These are phyloP conservation scores for Penicillium diatomitis DNA, from an alignment of 495 filamentous ascomycete species.

Conservation along the genomic window DNA sequence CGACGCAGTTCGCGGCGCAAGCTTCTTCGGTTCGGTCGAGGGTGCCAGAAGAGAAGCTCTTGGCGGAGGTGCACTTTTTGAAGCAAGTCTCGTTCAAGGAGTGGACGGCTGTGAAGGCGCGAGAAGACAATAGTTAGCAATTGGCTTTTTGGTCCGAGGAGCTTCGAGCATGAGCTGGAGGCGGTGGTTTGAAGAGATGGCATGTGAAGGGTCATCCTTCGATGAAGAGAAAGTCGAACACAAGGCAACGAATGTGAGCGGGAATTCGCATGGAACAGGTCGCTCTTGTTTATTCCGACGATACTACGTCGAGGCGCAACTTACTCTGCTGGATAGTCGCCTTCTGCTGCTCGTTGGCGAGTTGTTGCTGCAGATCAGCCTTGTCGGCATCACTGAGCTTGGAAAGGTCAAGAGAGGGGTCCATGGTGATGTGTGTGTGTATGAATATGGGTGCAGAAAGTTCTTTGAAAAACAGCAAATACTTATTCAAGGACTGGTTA, in stretches of 20 bases:
- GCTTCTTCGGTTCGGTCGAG: conserved; percentile 68
- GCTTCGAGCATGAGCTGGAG: too few relatives aligned
- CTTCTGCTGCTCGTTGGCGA: conserved; percentile 75
- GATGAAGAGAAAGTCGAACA: too few relatives aligned
- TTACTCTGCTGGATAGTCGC: conserved; percentile 68
- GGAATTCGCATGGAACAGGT: too few relatives aligned
- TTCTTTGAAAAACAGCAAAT: background rate
- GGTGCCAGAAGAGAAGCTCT: conserved; percentile 47
- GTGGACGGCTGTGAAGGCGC: conserved; percentile 56
- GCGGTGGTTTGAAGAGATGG: too few relatives aligned
- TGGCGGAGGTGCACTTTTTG: conserved; percentile 74
- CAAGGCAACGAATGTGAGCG: too few relatives aligned
- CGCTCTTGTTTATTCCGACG: too few relatives aligned
- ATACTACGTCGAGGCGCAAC: conserved; percentile 15
- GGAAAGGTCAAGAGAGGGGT: conserved; percentile 47
- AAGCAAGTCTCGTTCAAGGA: conserved; percentile 81
- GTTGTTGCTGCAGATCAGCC: conserved; percentile 74
- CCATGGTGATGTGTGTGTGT: conserved; percentile 20
- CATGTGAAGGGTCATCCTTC: too few relatives aligned
- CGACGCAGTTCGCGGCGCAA: conserved; percentile 86
- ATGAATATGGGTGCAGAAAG: background rate
- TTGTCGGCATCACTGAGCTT: conserved; percentile 75
- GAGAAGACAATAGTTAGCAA: background rate
- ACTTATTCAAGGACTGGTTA: background rate
- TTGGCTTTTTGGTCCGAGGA: background rate